Evolutionary conservation across 202 grass and related monocot species (phyloP).

Genomic region (Panicum virgatum): DNA sequence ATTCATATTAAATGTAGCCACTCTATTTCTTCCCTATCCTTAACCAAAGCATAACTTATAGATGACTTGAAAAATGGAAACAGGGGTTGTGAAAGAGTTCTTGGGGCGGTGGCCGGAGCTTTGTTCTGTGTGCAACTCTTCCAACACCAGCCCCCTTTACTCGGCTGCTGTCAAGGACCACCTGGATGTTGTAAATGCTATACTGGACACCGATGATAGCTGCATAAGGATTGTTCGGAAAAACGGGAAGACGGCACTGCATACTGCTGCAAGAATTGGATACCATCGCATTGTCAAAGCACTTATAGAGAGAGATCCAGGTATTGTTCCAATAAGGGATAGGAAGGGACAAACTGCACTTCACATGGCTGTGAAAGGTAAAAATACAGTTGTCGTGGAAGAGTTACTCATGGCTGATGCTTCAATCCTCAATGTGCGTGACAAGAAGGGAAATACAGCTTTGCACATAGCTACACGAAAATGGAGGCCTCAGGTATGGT

Average conservation of each 20-base stretch:
- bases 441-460: constrained; percentile 95
- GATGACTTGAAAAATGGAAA: constrained; percentile 14
- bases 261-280: constrained; percentile 82
- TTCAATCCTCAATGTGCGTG: constrained; percentile 86
- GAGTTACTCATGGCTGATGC: constrained; percentile 81
- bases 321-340: constrained; percentile 77
- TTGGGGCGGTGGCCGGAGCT: constrained; percentile 66
- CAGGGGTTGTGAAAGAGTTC: constrained; percentile 84
- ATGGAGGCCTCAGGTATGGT: constrained; percentile 94
- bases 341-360: constrained; percentile 97
- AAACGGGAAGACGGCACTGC: constrained; percentile 91
- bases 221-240: constrained; percentile 78
- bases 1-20: constrained; percentile 4
- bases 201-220: constrained; percentile 65
- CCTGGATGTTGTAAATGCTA: constrained; percentile 85
- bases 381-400: constrained; percentile 90
- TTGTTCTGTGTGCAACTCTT: constrained; percentile 71
- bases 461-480: constrained; percentile 98
- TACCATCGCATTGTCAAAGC: constrained; percentile 75
- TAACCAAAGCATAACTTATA: neutral
- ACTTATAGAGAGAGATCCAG: constrained; percentile 77
- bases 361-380: constrained; percentile 99
- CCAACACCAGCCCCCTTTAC: constrained; percentile 90
- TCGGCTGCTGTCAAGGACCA: constrained; percentile 91
- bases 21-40: too few species aligned